Percentiles rank a stretch among this genome's conserved stretches.
Evolutionary conservation across 441 rosid species (phyloP).

Genomic region (Aquilaria agallochum): DNA sequence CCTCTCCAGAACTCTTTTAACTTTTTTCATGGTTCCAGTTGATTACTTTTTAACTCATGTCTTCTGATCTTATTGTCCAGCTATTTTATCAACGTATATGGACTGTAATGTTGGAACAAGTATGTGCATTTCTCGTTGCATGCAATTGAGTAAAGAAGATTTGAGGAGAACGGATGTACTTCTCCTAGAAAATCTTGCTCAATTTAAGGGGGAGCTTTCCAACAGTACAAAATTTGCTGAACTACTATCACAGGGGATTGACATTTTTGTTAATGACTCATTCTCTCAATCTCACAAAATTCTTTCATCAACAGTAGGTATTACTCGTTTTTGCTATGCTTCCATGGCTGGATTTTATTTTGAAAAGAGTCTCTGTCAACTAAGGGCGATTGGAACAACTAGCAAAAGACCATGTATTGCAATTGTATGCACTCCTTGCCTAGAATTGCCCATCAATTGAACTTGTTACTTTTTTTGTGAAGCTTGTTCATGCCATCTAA

Average conservation of each 20-base stretch:
- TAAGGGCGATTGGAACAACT: constrained; percentile 32
- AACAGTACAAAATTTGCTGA: constrained; percentile 48
- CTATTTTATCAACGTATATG: constrained; percentile 41
- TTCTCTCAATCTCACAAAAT: constrained; percentile 60
- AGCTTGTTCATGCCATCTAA: constrained; percentile 15
- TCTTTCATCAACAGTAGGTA: constrained; percentile 67
- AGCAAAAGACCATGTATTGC: constrained; percentile 50
- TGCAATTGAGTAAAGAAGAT: constrained; percentile 26
- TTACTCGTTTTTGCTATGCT: constrained; percentile 48
- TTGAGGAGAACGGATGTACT: constrained; percentile 31
- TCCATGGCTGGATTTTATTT: constrained; percentile 64
- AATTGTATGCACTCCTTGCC: constrained; percentile 42
- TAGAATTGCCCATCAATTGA: too few species aligned
- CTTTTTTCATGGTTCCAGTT: not conserved
- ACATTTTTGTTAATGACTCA: constrained; percentile 67
- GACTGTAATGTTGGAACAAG: constrained; percentile 35
- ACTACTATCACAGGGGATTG: constrained; percentile 49
- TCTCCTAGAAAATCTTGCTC: constrained; percentile 56
- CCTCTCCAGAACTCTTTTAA: not conserved
- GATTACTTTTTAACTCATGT: constrained; percentile 9
- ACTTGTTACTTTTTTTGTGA: too few species aligned
- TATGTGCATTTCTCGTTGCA: constrained; percentile 24
- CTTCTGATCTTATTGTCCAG: constrained; percentile 33
- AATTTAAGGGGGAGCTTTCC: constrained; percentile 58
- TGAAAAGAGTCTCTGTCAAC: constrained; percentile 44